A percentile compares a stretch with the other conserved stretches of the same genome.
These are phyloP conservation scores for Fusarium sp. DNA, from an alignment of 2,329 filamentous ascomycete genomes.

Conservation along the genomic window DNA sequence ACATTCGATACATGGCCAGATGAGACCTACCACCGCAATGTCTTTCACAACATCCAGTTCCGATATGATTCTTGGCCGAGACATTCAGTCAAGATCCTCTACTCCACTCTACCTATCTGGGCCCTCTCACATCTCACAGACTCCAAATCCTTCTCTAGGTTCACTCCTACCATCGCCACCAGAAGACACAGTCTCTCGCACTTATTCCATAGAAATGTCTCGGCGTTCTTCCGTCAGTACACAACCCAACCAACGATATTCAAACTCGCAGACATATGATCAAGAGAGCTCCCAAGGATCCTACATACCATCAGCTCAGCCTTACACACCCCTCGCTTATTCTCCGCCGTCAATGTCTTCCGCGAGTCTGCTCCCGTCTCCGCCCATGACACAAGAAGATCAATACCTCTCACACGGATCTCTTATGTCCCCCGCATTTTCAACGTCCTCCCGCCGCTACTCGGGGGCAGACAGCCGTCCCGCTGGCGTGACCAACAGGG, in stretches of 20 bases:
- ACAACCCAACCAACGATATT: not conserved
- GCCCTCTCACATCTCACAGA: constrained; percentile 25
- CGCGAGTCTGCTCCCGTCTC: constrained; percentile 35
- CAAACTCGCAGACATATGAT: constrained; percentile 2
- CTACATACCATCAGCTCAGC: constrained; percentile 41
- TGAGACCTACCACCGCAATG: constrained; percentile 25
- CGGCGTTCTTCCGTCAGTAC: not conserved
- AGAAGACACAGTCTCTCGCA: not conserved
- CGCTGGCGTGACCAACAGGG: not conserved
- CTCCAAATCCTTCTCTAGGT: constrained; percentile 10
- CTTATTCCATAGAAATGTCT: constrained; percentile 1
- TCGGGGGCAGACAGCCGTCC: not conserved
- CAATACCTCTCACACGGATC: constrained; percentile 5
- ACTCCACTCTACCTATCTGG: constrained; percentile 2
- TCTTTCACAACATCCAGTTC: constrained; percentile 38
- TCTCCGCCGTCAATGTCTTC: constrained; percentile 30
- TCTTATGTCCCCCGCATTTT: constrained; percentile 14
- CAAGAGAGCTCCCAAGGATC: constrained; percentile 7
- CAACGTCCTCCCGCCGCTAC: not conserved
- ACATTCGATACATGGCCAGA: constrained; percentile 1
- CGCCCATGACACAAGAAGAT: constrained; percentile 33
- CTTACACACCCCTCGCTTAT: constrained; percentile 18
- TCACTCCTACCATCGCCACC: constrained; percentile 28
- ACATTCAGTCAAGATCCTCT: constrained; percentile 6
- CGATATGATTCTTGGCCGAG: constrained; percentile 22